phyloP scores from a whole-genome alignment of 192 early-diverging fungal species.

The Linnemannia elongata region DNA sequence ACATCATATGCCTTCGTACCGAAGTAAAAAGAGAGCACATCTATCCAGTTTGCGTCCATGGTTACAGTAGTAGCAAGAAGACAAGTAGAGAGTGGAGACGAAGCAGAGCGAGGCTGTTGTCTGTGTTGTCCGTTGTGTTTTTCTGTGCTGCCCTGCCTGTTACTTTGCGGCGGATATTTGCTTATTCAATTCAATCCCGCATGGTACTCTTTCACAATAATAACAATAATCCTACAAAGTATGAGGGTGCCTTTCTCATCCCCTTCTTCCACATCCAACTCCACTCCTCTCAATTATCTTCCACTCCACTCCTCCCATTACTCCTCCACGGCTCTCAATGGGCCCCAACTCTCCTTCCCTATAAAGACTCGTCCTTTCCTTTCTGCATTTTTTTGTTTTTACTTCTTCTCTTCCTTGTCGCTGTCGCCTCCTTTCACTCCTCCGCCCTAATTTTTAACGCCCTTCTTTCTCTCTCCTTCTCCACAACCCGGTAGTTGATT shows the following conservation, averaged over 20 bases:
- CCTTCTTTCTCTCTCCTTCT: background rate
- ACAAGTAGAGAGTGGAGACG: too few species aligned
- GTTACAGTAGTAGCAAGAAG: background rate
- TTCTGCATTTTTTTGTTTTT: background rate
- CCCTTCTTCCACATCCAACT: too few species aligned
- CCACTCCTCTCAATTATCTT: background rate
- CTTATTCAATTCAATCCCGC: background rate
- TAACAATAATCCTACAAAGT: background rate
- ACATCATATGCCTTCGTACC: slow-evolving; percentile 3
- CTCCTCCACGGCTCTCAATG: slow-evolving; percentile 30
- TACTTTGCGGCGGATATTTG: background rate
- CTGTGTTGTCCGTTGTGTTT: background rate
- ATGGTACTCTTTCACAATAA: background rate
- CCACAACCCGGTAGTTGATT: slow-evolving; percentile 1
- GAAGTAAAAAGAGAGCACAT: background rate
- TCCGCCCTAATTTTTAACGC: background rate
- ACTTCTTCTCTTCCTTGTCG: background rate
- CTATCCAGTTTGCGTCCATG: background rate
- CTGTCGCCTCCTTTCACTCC: background rate
- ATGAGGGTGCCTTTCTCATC: background rate
- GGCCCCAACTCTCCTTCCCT: slow-evolving; percentile 19
- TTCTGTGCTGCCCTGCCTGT: background rate
- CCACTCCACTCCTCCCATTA: background rate
- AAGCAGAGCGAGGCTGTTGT: background rate
- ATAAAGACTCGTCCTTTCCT: slow-evolving; percentile 17